phyloP scores from a whole-genome alignment of 495 filamentous ascomycete species.

The Lichenothelia convexa region DNA sequence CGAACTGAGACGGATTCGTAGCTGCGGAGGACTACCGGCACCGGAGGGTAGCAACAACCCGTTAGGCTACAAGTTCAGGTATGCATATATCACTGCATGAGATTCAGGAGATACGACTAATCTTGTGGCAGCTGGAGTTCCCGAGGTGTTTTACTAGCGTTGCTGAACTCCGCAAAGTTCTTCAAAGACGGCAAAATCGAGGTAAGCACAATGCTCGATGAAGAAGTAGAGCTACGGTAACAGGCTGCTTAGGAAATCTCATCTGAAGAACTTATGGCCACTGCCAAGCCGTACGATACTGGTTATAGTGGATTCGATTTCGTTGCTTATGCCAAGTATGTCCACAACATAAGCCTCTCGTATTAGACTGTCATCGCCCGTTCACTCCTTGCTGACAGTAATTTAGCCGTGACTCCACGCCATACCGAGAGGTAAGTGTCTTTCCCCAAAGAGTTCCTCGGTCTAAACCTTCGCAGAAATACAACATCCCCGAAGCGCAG shows the following conservation, averaged over 20 bases:
- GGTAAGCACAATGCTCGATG: slow-evolving; percentile 21
- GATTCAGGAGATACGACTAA: too few species aligned
- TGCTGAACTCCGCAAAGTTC: slow-evolving; percentile 70
- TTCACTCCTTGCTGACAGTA: too few species aligned
- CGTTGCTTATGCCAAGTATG: slow-evolving; percentile 90
- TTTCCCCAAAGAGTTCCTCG: too few species aligned
- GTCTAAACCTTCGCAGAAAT: too few species aligned
- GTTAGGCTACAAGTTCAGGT: slow-evolving; percentile 89
- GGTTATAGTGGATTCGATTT: slow-evolving; percentile 74
- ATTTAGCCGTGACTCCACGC: too few species aligned
- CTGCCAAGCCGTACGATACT: slow-evolving; percentile 80
- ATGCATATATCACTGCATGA: slow-evolving; percentile 29
- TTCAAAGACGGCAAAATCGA: slow-evolving; percentile 61
- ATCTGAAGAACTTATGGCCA: slow-evolving; percentile 53
- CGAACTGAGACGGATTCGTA: too few species aligned
- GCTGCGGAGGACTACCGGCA: slow-evolving; percentile 74
- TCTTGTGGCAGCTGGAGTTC: slow-evolving; percentile 29
- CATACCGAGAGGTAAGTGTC: too few species aligned
- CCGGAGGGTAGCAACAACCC: slow-evolving; percentile 80
- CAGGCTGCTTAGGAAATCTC: slow-evolving; percentile 1
- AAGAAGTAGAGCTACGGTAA: neutral
- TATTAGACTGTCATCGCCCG: too few species aligned
- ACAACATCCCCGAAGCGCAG: slow-evolving; percentile 88
- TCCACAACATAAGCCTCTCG: too few species aligned
- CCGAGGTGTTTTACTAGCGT: slow-evolving; percentile 72